These are phyloP conservation scores for Olyra latifolia DNA, from an alignment of 176 grass and related monocot species.

Conservation along the genomic window DNA sequence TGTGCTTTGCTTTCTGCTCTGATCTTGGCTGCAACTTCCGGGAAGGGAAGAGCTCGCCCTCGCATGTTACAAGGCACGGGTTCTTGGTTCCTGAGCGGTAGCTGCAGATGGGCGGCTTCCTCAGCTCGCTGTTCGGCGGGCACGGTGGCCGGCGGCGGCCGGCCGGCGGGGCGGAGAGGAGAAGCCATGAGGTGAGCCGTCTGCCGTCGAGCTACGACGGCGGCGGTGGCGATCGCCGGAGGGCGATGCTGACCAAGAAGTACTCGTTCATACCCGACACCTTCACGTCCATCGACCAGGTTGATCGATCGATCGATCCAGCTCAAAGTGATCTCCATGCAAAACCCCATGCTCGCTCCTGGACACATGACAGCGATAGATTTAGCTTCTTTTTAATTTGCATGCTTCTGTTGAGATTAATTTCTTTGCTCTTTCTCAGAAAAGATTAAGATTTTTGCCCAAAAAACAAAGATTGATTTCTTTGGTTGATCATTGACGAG, in stretches of 20 bases:
- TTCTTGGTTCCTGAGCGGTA: not conserved
- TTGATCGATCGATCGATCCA: not conserved
- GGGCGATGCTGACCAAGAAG: constrained; percentile 49
- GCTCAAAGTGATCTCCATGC: not conserved
- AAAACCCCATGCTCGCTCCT: not conserved
- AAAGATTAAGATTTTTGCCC: too few species aligned
- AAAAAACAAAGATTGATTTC: not conserved
- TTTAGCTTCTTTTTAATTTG: not conserved
- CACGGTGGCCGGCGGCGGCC: not conserved
- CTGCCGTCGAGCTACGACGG: not conserved
- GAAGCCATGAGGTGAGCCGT: not conserved
- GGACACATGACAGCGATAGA: not conserved
- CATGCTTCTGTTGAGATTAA: not conserved
- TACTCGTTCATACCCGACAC: constrained; percentile 80
- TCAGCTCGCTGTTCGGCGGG: constrained; percentile 41
- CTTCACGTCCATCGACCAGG: constrained; percentile 72
- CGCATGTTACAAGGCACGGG: constrained; percentile 3
- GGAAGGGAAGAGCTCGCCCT: not conserved
- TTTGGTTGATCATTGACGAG: not conserved
- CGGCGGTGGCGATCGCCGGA: constrained; percentile 1
- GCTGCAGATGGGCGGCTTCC: constrained; percentile 40
- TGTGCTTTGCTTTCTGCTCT: not conserved
- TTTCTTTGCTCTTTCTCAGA: not conserved
- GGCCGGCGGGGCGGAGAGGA: not conserved
- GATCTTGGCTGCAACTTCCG: not conserved